Conservation (phyloP, 805 yeast genomes). For the Candida andamanensis region DNA sequence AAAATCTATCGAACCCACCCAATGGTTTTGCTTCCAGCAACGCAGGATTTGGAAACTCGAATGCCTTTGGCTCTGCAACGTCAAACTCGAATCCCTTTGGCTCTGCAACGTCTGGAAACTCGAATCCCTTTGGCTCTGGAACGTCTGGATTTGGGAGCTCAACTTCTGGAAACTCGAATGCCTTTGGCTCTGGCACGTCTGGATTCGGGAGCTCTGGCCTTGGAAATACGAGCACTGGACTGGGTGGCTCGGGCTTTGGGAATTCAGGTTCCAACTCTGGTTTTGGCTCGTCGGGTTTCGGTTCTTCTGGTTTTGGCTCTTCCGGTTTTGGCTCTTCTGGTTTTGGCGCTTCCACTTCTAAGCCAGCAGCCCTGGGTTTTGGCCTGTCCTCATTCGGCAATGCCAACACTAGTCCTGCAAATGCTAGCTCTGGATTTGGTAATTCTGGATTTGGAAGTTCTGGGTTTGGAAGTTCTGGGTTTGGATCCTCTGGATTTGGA, state of each 20-base stretch:
- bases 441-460: slow-evolving; percentile 7
- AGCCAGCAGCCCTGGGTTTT: no score
- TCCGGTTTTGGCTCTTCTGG: slow-evolving; percentile 3
- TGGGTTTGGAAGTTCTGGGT: slow-evolving; percentile 7
- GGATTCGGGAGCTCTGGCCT: slow-evolving; percentile 2
- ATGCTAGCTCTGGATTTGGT: slow-evolving; percentile 9
- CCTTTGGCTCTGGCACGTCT: slow-evolving; percentile 1
- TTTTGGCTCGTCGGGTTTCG: slow-evolving; percentile 7
- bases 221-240: slow-evolving; percentile 5
- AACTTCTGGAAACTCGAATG: neutral
- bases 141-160: slow-evolving; percentile 3
- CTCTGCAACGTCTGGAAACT: slow-evolving; percentile 1
- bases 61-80: slow-evolving; percentile 2
- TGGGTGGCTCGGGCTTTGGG: slow-evolving; percentile 3
- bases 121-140: neutral
- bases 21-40: slow-evolving; percentile 3
- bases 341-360: slow-evolving; percentile 6
- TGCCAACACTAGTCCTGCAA: slow-evolving; percentile 6
- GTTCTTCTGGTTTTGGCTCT: slow-evolving; percentile 4
- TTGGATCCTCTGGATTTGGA: slow-evolving; percentile 13
- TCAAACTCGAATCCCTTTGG: neutral
- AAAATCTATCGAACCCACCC: slow-evolving; percentile 20
- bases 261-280: slow-evolving; percentile 6
- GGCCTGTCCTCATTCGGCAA: slow-evolving; percentile 12
- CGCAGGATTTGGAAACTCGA: slow-evolving; percentile 11